These are phyloP conservation scores for Babesia gibsoni DNA, from an alignment of 169 alveolate species.

Conservation along the genomic window DNA sequence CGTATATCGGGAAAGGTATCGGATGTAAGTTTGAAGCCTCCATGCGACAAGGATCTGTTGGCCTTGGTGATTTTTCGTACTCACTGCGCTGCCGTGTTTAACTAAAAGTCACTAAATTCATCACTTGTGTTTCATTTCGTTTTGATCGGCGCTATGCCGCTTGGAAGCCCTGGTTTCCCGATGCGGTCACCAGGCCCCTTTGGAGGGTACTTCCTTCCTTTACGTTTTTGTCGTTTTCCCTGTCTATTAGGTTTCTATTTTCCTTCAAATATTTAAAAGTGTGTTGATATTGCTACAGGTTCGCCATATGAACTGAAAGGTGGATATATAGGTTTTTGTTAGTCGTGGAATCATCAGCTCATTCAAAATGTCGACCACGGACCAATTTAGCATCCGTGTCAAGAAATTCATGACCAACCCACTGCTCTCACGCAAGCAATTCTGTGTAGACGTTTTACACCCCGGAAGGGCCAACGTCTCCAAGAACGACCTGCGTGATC, in stretches of 20 bases:
- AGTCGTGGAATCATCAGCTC: neutral
- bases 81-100: no score
- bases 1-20: no score
- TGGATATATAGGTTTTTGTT: neutral
- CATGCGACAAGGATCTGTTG: no score
- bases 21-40: no score
- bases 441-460: conserved; percentile 88
- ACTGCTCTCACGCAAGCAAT: conserved; percentile 87
- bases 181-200: no score
- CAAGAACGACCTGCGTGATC: conserved; percentile 86
- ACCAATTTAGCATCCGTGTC: conserved; percentile 79
- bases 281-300: neutral
- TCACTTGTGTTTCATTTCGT: no score
- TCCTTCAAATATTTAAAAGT: neutral
- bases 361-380: conserved; percentile 59
- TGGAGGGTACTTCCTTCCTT: no score
- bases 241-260: neutral
- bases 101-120: no score
- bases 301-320: neutral
- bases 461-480: conserved; percentile 90
- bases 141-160: no score
- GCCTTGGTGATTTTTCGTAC: no score
- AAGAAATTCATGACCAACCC: conserved; percentile 88
- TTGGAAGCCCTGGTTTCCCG: no score
- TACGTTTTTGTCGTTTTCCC: no score